Conservation (phyloP, 805 yeast genomes). For the Candida incommunis region DNA sequence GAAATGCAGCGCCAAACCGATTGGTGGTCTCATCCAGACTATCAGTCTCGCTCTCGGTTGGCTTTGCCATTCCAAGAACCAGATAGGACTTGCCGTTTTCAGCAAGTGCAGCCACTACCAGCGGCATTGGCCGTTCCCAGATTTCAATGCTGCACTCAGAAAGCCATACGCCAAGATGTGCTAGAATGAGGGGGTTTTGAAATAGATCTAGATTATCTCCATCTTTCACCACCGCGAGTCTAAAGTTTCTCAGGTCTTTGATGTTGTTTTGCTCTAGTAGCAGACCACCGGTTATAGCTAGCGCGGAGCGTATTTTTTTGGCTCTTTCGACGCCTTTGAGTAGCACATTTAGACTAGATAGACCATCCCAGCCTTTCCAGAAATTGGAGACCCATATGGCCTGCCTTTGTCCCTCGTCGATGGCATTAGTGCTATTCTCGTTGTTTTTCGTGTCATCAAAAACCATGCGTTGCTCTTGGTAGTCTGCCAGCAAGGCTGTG, state of each 20-base stretch:
- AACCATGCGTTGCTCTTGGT: constrained; percentile 2
- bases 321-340: constrained; percentile 70
- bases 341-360: constrained; percentile 38
- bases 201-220: constrained; percentile 71
- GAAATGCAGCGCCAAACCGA: constrained; percentile 84
- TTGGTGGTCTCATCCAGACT: constrained; percentile 27
- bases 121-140: constrained; percentile 51
- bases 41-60: constrained; percentile 25
- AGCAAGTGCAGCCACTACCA: constrained; percentile 77
- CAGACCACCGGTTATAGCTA: constrained; percentile 83
- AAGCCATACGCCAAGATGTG: constrained; percentile 82
- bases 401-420: constrained; percentile 29
- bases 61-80: constrained; percentile 79
- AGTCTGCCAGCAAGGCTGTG: constrained; percentile 60
- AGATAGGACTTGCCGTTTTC: constrained; percentile 60
- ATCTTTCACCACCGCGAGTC: constrained; percentile 80
- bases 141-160: constrained; percentile 78
- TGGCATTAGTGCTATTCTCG: constrained; percentile 1
- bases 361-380: constrained; percentile 56
- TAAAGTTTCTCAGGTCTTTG: constrained; percentile 63
- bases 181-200: constrained; percentile 72
- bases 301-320: constrained; percentile 64
- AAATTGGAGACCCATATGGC: constrained; percentile 63
- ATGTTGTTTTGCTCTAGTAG: constrained; percentile 69
- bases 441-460: too few species aligned